Base-by-base conservation (phyloP, 139 green algal genomes). In the Tetraselmis chui region DNA sequence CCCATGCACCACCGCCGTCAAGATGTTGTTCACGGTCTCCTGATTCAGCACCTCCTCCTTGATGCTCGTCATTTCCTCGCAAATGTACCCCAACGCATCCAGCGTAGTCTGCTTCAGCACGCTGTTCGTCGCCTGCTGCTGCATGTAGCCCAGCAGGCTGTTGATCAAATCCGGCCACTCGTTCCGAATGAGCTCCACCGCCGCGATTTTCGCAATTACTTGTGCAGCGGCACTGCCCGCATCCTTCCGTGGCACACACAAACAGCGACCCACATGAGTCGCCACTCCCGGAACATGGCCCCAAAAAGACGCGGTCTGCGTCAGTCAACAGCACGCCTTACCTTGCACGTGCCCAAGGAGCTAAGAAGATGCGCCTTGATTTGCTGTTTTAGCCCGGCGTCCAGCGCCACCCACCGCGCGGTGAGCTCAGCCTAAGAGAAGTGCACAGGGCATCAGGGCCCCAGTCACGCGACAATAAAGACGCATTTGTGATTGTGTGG, bases 21-120 rank as follows among this genome's bases (percentile, higher is more conserved):
- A 85, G 67, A 99, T 93, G 77, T 88, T 93, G 90, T 99, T 98
- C 59, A 99, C 93, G 83, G 26, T 23, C 59, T 97, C 88, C 78
- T 98, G 90, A 23, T 90, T 86, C 26, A 99, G 87, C 77, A 95
- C 90, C 31, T 97, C 92, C 59, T 97, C 89, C 1, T 93, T 87
- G 29, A 95, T 75, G n/a, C 74, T 59, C 24, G 80, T 89, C 83
- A 98, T 92, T 89, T 99, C 96, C 89, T 99, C 96, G 84, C 96
- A 99, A 0, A 98, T 85, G 84, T 97, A 99, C 23, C 96, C 97
- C 59, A 99, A 86, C 0, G 94, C 78, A 88, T 98, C 92, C 28
- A 99, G 89, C 2, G 96, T 98, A 25, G 91, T 87, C 80, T 97
- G 92, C 75, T 90, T 80, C 23, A 86, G 31, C 67, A 82, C 87